phyloP scores from a whole-genome alignment of 129 eudicot species.

The Flaveria linearis region DNA sequence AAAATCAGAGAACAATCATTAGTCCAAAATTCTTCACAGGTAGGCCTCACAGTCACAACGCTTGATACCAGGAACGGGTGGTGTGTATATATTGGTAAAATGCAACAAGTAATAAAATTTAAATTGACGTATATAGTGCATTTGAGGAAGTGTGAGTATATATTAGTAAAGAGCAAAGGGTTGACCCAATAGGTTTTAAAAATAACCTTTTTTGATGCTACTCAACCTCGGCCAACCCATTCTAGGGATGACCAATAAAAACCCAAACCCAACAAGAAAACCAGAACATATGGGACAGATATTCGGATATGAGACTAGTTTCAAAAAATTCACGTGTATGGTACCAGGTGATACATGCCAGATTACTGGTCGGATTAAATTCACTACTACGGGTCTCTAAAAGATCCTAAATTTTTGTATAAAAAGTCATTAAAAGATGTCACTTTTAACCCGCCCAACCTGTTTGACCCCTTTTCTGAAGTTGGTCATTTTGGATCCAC shows the following conservation, averaged over 20 bases:
- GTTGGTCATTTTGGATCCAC: neutral
- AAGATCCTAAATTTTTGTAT: neutral
- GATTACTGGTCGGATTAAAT: neutral
- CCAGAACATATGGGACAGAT: too few relatives aligned
- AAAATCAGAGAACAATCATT: constrained; percentile 1
- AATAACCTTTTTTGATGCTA: too few relatives aligned
- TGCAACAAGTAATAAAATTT: neutral
- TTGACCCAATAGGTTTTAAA: neutral
- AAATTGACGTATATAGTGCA: neutral
- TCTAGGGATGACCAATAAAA: too few relatives aligned
- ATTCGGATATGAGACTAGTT: too few relatives aligned
- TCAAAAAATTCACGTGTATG: too few relatives aligned
- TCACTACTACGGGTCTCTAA: neutral
- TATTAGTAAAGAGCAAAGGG: neutral
- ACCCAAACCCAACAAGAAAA: too few relatives aligned
- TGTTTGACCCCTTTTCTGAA: neutral
- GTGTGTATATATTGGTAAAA: neutral
- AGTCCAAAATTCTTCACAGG: constrained; percentile 14
- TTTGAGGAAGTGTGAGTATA: neutral
- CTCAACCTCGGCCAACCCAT: too few relatives aligned
- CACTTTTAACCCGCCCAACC: neutral
- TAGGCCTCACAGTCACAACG: neutral
- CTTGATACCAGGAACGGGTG: neutral
- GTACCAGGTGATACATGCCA: too few relatives aligned
- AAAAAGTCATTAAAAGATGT: neutral